A percentile compares a stretch with the other conserved stretches of the same genome.
Conservation (phyloP, 2,329 filamentous ascomycete species). For the Chaetomium sp. region DNA sequence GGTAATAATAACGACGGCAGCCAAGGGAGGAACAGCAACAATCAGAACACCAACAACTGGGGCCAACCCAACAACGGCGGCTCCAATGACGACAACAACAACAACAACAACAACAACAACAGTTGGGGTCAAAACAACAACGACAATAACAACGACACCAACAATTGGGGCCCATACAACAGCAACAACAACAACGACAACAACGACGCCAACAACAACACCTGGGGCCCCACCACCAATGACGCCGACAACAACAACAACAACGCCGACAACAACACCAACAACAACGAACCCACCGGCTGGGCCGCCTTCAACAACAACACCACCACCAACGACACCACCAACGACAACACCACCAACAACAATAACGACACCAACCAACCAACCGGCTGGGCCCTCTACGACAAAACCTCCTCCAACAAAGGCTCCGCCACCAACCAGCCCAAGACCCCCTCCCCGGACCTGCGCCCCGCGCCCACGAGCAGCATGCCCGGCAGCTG, state of each 20-base stretch:
- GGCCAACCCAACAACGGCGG: not conserved
- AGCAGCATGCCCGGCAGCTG: constrained; percentile 22
- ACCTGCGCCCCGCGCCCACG: constrained; percentile 2
- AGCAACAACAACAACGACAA: constrained; percentile 3
- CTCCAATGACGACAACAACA: constrained; percentile 1
- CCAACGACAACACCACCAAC: constrained; percentile 1
- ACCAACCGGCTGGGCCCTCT: not conserved
- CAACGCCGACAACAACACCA: not conserved
- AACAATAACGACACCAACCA: not conserved
- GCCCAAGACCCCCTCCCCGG: constrained; percentile 2
- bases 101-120: not conserved
- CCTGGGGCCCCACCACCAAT: not conserved
- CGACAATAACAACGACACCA: constrained; percentile 8
- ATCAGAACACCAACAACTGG: not conserved
- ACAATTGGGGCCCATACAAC: too few species aligned
- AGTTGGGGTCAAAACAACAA: not conserved
- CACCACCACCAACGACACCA: constrained; percentile 9
- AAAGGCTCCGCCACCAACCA: not conserved
- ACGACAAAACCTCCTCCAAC: not conserved
- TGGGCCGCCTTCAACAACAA: not conserved
- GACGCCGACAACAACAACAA: not conserved
- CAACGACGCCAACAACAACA: constrained; percentile 7
- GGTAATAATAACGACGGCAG: not conserved
- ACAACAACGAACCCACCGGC: too few species aligned
- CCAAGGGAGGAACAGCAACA: not conserved